Conservation (phyloP, 73 alveolate genomes). For the Breviolum minutum region DNA sequence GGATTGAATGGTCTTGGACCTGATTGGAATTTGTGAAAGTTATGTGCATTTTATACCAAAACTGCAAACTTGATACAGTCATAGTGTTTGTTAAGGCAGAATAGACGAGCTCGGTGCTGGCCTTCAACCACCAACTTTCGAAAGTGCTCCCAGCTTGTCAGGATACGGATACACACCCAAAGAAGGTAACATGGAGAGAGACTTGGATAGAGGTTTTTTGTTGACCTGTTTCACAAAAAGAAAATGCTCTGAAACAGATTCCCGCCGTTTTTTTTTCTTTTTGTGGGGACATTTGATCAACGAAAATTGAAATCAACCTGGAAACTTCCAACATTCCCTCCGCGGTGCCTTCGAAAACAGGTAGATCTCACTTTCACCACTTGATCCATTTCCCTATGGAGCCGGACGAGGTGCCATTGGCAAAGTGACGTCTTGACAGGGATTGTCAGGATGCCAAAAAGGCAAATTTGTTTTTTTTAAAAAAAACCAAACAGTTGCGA, state of each 20-base stretch:
- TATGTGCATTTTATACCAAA: too few species aligned
- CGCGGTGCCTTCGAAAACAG: background rate
- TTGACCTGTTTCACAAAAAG: too few species aligned
- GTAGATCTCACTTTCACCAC: constrained; percentile 51
- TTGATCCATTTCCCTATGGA: constrained; percentile 45
- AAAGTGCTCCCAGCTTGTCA: constrained; percentile 1
- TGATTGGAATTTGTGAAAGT: too few species aligned
- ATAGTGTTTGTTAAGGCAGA: background rate
- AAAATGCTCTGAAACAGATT: too few species aligned
- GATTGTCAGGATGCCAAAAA: too few species aligned
- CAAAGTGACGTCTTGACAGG: background rate
- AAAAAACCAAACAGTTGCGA: too few species aligned
- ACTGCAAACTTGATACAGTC: too few species aligned
- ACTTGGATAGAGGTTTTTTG: too few species aligned
- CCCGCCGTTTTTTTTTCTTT: too few species aligned
- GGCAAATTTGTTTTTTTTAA: background rate
- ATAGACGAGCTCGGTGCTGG: constrained; percentile 42
- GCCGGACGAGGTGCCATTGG: constrained; percentile 22
- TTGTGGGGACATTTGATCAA: background rate
- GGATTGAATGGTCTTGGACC: too few species aligned
- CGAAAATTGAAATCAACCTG: background rate
- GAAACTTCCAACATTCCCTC: background rate
- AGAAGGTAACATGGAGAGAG: too few species aligned
- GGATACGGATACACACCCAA: background rate
- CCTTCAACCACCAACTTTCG: constrained; percentile 56